Evolutionary conservation across 108 stramenopile genomes (phyloP).

Genomic region (Nannochloropsis salina): DNA sequence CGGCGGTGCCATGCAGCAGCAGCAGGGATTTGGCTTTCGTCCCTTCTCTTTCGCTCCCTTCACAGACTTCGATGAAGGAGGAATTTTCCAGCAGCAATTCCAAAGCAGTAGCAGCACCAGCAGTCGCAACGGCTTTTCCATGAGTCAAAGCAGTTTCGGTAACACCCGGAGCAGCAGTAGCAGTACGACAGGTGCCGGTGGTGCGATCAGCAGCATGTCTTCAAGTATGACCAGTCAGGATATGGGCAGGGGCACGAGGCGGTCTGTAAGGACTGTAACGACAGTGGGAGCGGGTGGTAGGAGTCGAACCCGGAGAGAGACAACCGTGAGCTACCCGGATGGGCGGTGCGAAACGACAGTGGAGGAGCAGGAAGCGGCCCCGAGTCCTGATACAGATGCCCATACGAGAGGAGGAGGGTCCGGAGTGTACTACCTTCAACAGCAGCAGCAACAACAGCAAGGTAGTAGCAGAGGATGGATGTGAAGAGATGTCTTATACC

Average conservation of each 20-base stretch:
- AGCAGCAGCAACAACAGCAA: neutral
- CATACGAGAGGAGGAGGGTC: neutral
- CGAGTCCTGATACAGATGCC: neutral
- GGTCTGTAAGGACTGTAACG: neutral
- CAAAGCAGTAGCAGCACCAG: neutral
- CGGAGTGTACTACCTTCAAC: neutral
- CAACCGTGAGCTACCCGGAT: neutral
- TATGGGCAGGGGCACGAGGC: neutral
- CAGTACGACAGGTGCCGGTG: neutral
- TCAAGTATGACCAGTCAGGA: neutral
- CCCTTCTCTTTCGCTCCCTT: neutral
- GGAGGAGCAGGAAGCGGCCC: neutral
- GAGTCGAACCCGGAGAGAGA: conserved; percentile 4
- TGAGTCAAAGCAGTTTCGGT: neutral
- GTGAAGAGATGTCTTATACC: too few species aligned
- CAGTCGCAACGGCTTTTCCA: neutral
- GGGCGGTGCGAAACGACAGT: neutral
- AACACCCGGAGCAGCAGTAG: neutral
- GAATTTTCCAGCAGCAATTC: neutral
- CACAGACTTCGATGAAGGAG: neutral
- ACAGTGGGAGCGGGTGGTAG: neutral
- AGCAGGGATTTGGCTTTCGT: neutral
- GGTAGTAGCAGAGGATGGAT: too few species aligned
- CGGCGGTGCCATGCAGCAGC: neutral
- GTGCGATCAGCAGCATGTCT: neutral